Conservation (phyloP, 1,139 yeast genomes). For the Saccharomyces hybrid region DNA sequence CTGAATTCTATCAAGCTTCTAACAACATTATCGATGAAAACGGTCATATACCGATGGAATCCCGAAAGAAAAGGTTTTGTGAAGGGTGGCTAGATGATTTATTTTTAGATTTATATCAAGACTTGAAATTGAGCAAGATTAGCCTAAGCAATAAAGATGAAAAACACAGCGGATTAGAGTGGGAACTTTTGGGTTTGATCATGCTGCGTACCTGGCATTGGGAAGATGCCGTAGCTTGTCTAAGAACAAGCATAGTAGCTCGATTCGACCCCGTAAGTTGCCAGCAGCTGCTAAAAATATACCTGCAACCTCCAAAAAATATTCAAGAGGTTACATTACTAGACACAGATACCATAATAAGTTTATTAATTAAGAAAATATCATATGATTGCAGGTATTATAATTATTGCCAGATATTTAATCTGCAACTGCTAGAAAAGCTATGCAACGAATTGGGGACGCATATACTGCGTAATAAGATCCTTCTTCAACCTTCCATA, state of each 20-base stretch:
- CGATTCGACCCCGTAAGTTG: conserved; percentile 59
- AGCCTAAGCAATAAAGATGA: conserved; percentile 65
- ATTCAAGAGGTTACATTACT: conserved; percentile 20
- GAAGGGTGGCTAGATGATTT: conserved; percentile 93
- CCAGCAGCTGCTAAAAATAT: conserved; percentile 31
- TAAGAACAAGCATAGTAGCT: conserved; percentile 64
- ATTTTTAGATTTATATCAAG: conserved; percentile 82
- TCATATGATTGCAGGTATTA: conserved; percentile 36
- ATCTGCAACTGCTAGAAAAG: conserved; percentile 29
- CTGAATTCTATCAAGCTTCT: conserved; percentile 45
- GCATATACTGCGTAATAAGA: conserved; percentile 32
- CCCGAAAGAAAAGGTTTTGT: conserved; percentile 74
- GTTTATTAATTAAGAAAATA: conserved; percentile 29
- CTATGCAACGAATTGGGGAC: conserved; percentile 28
- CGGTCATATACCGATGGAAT: conserved; percentile 12
- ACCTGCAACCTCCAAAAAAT: conserved; percentile 17
- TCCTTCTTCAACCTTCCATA: conserved; percentile 25
- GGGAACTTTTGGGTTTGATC: conserved; percentile 85
- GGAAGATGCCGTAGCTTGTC: conserved; percentile 76
- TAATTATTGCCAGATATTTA: conserved; percentile 31
- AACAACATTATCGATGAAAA: not conserved
- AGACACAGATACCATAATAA: conserved; percentile 30
- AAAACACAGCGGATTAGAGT: conserved; percentile 77
- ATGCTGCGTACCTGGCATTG: conserved; percentile 73
- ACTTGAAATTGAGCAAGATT: conserved; percentile 72